Base-by-base conservation (phyloP, 2,329 filamentous ascomycete species). In the Arthrocladium fulminans region DNA sequence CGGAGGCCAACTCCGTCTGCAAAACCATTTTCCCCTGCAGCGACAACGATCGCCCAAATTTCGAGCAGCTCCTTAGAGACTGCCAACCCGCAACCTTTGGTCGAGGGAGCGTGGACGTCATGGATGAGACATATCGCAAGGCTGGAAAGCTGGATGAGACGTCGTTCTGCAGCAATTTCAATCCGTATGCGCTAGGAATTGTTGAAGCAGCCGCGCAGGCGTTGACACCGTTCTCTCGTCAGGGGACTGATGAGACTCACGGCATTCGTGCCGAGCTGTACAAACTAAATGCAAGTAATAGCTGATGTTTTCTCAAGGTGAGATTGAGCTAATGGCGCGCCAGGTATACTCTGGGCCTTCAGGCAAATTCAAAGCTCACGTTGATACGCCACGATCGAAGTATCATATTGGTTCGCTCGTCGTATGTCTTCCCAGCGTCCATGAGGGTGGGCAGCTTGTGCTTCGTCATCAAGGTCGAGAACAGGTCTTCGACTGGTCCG, bases 401-500 rank as follows among this genome's bases (percentile, higher is more conserved):
- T 56, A 52, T 0, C 74, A 79, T 34, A 73, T 80, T 42, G 75
- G 73, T 0, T 76, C 72, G 0, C 65, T 81, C 0, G 74, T 80
- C 0, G 66, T 79, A 2, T 75, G 72, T 32, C 64, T 81, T 0
- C 68, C 68, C 1, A 63, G 55, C 42, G 9, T 51, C 15, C 60
- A 66, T 51, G 49, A 61, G 54, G 66, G 66, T 3, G 64, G 65
- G 0, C 54, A 53, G 2, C 45, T 68, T 4, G 52, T 61, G 2
- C 61, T 71, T 17, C 51, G 54, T 2, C 66, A 69, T 48, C 17
- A 63, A 12, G 62, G 59, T 0, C 51, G 53, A 51, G 47, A 57
- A 47, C 47, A 56, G 2, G 30, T 50, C 3, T 65, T 62, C 37
- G 54, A 62, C 29, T 66, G 64, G 24, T 27, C 23, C 8, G 41